Evolutionary conservation across 2,329 filamentous ascomycete genomes (phyloP), one percentile per base, ranked within the genome.

Genomic region (Fusarium chuoi): DNA sequence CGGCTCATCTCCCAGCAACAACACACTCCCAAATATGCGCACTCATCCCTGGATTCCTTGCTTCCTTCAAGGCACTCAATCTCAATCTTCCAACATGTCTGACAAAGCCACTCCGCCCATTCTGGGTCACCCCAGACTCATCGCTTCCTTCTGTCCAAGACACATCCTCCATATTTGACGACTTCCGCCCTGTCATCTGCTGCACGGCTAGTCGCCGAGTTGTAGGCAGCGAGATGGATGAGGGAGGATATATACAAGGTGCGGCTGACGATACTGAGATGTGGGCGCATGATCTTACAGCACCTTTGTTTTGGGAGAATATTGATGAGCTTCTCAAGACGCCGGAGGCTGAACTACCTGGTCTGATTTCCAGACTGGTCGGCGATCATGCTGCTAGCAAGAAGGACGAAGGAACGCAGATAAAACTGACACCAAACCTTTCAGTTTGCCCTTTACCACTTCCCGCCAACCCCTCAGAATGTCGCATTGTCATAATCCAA

Each of bases 191-290:
- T 0, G 84, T 98, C 6, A 88, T 98, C 28, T 93, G 96, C 78
- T 96, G 94, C 79, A 98, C 95, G 2, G 93, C 94, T 18, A 98
- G 94, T 4, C 88, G 91, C 38, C 88, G 92, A 22, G 91, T 95
- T 2, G 84, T 84, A 4, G 92, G 91, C 18, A 90, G 89, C 7
- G 94, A 96, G 80, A 78, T 80, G 36, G 86, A 85, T 5, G 92
- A 91, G 28, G 89, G 88, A 1, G 80, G 82, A 8, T 99, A 99
- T 79, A 92, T 99, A 67, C 96, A 98, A 83, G 96, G 96, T 57
- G 96, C 96, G 2, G 96, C 93, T 5, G 96, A 99, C 81, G 96
- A 99, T 81, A 94, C 93, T 18, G 96, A 99, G 85, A 94, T 94
- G 75, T 99, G 96, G 96, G 92, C 95, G 3, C 85, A 89, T 60